These are phyloP conservation scores for Ganoderma multipileum DNA, from an alignment of 1,284 basidiomycete species.

Conservation along the genomic window DNA sequence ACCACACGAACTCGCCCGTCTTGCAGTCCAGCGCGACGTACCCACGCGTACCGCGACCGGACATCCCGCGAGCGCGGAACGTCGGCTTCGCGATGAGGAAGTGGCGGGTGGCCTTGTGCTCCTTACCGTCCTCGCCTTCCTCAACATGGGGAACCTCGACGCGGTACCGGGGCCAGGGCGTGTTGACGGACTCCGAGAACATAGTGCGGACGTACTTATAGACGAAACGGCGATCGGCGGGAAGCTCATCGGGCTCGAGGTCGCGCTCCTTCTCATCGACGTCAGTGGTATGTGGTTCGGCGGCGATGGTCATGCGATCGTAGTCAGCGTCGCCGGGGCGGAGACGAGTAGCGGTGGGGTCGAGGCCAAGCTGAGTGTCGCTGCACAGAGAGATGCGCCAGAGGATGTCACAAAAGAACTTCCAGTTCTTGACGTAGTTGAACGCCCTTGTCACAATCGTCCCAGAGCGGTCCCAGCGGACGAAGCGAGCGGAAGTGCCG, in stretches of 20 bases:
- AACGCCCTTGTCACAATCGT: constrained; percentile 15
- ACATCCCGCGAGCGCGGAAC: constrained; percentile 11
- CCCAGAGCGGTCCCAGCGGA: constrained; percentile 28
- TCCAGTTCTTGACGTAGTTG: constrained; percentile 20
- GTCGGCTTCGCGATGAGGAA: constrained; percentile 11
- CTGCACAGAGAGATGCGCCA: constrained; percentile 18
- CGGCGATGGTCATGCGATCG: constrained; percentile 15
- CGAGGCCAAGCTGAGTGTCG: constrained; percentile 16
- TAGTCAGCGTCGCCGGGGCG: background rate
- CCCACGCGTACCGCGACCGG: constrained; percentile 23
- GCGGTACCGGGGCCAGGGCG: constrained; percentile 15
- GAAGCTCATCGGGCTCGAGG: background rate
- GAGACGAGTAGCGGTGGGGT: constrained; percentile 18
- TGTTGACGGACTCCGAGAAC: background rate
- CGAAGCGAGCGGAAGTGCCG: constrained; percentile 15
- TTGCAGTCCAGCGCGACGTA: constrained; percentile 20
- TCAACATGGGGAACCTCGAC: constrained; percentile 9
- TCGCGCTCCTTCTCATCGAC: background rate
- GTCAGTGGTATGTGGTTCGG: background rate
- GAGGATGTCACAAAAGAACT: constrained; percentile 21
- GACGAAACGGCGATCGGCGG: background rate
- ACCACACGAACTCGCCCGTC: constrained; percentile 14
- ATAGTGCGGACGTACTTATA: constrained; percentile 19
- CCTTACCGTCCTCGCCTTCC: background rate
- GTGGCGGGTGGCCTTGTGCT: background rate